Evolutionary conservation across 805 yeast genomes (phyloP).

Genomic region (Teunomyces stri): DNA sequence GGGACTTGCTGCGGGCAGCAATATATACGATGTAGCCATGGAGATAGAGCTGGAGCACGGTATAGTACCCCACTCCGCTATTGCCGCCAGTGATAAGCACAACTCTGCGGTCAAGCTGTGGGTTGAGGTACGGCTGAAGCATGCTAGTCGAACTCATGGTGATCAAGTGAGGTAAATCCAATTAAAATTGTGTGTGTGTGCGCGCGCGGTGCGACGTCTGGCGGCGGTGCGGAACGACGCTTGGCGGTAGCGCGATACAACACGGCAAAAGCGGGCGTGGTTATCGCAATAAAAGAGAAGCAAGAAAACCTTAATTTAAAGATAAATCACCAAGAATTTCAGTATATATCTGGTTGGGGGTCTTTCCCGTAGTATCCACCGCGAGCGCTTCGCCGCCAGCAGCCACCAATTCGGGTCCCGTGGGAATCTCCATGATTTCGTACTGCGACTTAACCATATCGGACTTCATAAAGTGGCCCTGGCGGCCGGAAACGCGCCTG

Average conservation of each 20-base stretch:
- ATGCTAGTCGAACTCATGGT: neutral
- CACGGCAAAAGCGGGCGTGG: neutral
- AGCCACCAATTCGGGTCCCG: slow-evolving; percentile 31
- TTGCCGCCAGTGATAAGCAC: slow-evolving; percentile 82
- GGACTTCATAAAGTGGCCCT: slow-evolving; percentile 83
- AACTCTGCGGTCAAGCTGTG: slow-evolving; percentile 51
- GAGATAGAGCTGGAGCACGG: slow-evolving; percentile 69
- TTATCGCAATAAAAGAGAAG: neutral
- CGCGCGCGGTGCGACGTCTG: neutral
- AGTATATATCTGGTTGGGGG: slow-evolving; percentile 24
- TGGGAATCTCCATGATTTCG: slow-evolving; percentile 70
- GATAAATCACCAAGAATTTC: slow-evolving; percentile 14
- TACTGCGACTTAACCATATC: slow-evolving; percentile 82
- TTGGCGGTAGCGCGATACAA: too few species aligned
- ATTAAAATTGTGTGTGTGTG: neutral
- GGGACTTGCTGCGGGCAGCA: slow-evolving; percentile 62
- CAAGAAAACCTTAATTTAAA: neutral
- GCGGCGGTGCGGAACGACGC: too few species aligned
- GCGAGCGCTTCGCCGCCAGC: slow-evolving; percentile 38
- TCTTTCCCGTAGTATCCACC: slow-evolving; percentile 33
- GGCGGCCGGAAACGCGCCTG: slow-evolving; percentile 59
- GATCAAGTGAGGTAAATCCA: neutral
- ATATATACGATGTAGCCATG: slow-evolving; percentile 78
- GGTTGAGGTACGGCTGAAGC: slow-evolving; percentile 59
- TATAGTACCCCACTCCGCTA: slow-evolving; percentile 76